Conservation (phyloP, 495 filamentous ascomycete species). For the Penicillium herquei region DNA sequence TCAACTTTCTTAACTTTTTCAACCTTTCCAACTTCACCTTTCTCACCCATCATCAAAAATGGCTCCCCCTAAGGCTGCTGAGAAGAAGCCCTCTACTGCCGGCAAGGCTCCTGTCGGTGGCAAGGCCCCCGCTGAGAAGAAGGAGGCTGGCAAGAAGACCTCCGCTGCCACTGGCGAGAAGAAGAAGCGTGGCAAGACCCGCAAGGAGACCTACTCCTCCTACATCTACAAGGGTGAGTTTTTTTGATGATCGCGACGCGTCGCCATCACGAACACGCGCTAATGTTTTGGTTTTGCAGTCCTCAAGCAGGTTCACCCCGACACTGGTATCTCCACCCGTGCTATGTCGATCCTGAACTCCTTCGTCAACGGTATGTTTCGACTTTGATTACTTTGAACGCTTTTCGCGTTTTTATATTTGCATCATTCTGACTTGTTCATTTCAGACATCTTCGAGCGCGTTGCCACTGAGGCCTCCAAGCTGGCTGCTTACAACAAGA, state of each 20-base stretch:
- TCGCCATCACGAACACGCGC: conserved; percentile 28
- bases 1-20: conserved; percentile 25
- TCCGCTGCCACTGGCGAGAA: conserved; percentile 87
- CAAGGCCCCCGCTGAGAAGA: conserved; percentile 92
- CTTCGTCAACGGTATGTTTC: conserved; percentile 90
- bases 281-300: conserved; percentile 57
- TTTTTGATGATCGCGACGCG: conserved; percentile 2
- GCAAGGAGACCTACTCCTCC: conserved; percentile 99
- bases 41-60: conserved; percentile 61
- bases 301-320: conserved; percentile 99
- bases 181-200: conserved; percentile 99
- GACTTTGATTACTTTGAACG: background rate
- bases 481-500: conserved; percentile 99
- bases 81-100: conserved; percentile 95
- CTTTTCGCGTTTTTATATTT: conserved; percentile 3
- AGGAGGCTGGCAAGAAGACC: conserved; percentile 99
- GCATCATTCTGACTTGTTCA: conserved; percentile 12
- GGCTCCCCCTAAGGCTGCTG: conserved; percentile 90
- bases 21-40: conserved; percentile 15
- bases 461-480: conserved; percentile 98
- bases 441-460: conserved; percentile 97
- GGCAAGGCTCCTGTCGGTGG: conserved; percentile 91
- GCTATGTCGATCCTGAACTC: conserved; percentile 99
- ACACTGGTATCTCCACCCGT: conserved; percentile 99
- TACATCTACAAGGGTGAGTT: conserved; percentile 99